A percentile compares a stretch with the other conserved stretches of the same genome.
Conservation (phyloP, 176 grass and related monocot genomes). For the Carex scoparia region DNA sequence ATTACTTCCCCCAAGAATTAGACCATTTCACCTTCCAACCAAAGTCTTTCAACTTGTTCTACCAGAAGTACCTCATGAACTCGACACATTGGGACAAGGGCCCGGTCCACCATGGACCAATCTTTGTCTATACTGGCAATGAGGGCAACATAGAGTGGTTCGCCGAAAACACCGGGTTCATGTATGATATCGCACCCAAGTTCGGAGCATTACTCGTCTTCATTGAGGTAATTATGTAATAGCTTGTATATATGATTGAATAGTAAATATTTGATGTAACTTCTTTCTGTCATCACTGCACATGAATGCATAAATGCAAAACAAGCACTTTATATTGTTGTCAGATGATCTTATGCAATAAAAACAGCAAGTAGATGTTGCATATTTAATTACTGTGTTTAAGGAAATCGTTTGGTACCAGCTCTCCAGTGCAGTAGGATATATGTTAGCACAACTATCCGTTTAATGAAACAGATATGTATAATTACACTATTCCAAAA, state of each 20-base stretch:
- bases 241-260: not conserved
- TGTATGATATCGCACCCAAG: constrained; percentile 75
- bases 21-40: constrained; percentile 99
- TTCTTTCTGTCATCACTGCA: not conserved
- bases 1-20: constrained; percentile 85
- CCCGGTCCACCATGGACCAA: constrained; percentile 17
- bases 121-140: constrained; percentile 95
- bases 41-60: constrained; percentile 47
- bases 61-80: constrained; percentile 90
- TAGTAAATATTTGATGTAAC: not conserved
- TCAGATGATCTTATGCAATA: too few species aligned
- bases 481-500: not conserved
- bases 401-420: not conserved
- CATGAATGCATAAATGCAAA: not conserved
- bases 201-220: constrained; percentile 87
- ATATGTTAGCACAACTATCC: not conserved
- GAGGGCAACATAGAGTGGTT: constrained; percentile 90
- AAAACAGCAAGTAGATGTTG: too few species aligned
- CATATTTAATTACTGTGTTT: too few species aligned
- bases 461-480: not conserved
- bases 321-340: not conserved
- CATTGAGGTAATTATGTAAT: constrained; percentile 53
- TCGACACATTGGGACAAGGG: constrained; percentile 59
- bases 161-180: constrained; percentile 74
- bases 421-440: not conserved